Conservation (phyloP, 2,329 filamentous ascomycete genomes). For the Coleophoma eucalyptorum region DNA sequence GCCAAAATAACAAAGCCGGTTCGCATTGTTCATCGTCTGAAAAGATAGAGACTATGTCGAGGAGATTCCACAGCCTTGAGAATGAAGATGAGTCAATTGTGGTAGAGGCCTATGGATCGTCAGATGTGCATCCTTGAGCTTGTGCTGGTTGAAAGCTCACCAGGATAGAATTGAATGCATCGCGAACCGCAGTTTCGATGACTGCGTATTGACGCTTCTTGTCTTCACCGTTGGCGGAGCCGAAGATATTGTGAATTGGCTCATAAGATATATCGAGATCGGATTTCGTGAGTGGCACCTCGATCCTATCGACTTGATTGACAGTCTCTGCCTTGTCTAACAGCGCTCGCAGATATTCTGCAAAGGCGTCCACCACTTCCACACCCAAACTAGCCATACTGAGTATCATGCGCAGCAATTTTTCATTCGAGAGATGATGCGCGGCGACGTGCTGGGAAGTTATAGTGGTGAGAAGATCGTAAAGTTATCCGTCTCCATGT, state of each 20-base stretch:
- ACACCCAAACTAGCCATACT: conserved; percentile 51
- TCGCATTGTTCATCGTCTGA: conserved; percentile 79
- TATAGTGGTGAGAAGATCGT: too few relatives aligned
- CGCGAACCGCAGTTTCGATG: conserved; percentile 79
- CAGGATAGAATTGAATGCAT: conserved; percentile 74
- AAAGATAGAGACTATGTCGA: conserved; percentile 86
- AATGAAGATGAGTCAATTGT: conserved; percentile 76
- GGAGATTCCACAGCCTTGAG: conserved; percentile 84
- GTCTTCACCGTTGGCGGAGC: conserved; percentile 17
- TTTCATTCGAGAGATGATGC: too few relatives aligned
- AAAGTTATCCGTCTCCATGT: background rate
- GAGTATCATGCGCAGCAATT: background rate
- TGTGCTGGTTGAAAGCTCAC: conserved; percentile 46
- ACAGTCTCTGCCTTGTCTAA: conserved; percentile 53
- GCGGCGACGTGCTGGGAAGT: too few relatives aligned
- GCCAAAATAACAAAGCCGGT: conserved; percentile 78
- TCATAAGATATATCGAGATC: conserved; percentile 52
- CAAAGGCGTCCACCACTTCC: conserved; percentile 49
- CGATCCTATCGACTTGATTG: conserved; percentile 60
- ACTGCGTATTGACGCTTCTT: conserved; percentile 60
- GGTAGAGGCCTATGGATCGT: conserved; percentile 59
- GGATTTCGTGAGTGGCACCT: conserved; percentile 70
- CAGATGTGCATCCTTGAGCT: conserved; percentile 23
- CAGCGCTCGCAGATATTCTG: conserved; percentile 50
- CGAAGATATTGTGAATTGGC: conserved; percentile 40